Evolutionary conservation across 192 early-diverging fungal species (phyloP).

Genomic region (Linderina pennispora): DNA sequence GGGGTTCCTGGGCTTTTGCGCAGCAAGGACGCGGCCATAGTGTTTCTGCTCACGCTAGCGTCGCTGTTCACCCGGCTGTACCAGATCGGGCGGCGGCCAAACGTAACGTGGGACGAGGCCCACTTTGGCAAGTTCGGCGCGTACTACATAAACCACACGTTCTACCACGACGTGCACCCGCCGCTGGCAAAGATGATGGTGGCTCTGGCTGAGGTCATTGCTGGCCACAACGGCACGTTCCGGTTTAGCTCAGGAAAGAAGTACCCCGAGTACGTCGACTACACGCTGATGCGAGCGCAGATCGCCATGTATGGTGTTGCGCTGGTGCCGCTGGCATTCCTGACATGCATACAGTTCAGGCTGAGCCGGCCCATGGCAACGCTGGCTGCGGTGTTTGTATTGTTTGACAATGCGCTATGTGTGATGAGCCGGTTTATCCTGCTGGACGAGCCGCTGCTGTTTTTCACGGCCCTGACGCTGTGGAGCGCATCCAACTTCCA

Average conservation of each 20-base stretch:
- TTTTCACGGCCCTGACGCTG: conserved; percentile 55
- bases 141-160: conserved; percentile 84
- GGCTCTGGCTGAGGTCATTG: conserved; percentile 56
- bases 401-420: conserved; percentile 63
- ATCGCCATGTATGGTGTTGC: conserved; percentile 59
- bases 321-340: conserved; percentile 64
- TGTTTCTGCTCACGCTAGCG: conserved; percentile 50
- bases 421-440: conserved; percentile 68
- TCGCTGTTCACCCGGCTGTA: conserved; percentile 64
- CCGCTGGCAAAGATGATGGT: conserved; percentile 82
- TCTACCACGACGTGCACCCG: conserved; percentile 98
- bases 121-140: conserved; percentile 70
- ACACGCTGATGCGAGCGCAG: conserved; percentile 59
- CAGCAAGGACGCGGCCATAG: conserved; percentile 48
- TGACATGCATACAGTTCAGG: conserved; percentile 55
- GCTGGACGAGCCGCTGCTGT: conserved; percentile 67
- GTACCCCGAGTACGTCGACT: conserved; percentile 61
- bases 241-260: conserved; percentile 57
- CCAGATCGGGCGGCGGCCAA: conserved; percentile 51
- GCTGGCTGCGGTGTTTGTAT: conserved; percentile 53
- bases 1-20: conserved; percentile 30
- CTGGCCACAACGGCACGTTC: conserved; percentile 63
- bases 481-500: conserved; percentile 55
- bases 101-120: conserved; percentile 73
- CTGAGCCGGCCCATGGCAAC: conserved; percentile 49